Conservation (phyloP, 192 early-diverging fungal genomes). For the Spizellomyces sp. region DNA sequence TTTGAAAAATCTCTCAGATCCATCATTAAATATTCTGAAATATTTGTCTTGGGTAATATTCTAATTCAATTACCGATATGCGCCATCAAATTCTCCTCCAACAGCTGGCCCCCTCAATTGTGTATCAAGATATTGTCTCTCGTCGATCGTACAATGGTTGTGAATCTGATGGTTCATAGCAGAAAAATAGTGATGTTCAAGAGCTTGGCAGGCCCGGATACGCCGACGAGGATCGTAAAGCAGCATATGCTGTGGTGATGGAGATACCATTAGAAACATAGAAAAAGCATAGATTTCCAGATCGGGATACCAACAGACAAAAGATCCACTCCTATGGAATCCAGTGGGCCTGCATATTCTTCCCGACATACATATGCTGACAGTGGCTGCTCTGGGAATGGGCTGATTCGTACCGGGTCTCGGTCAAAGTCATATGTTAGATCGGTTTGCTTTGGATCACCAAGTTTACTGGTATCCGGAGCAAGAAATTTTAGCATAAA, state of each 20-base stretch:
- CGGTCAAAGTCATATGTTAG: background rate
- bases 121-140: no score
- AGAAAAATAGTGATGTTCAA: constrained; percentile 16
- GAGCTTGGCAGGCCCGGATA: constrained; percentile 10
- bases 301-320: background rate
- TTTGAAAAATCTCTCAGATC: no score
- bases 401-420: background rate
- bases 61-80: no score
- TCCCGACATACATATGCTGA: background rate
- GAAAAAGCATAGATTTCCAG: background rate
- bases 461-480: constrained; percentile 15
- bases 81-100: no score
- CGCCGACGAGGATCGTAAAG: constrained; percentile 1
- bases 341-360: background rate
- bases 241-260: constrained; percentile 7
- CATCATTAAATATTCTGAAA: no score
- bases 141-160: no score
- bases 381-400: background rate
- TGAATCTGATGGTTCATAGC: no score
- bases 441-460: constrained; percentile 13
- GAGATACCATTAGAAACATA: background rate
- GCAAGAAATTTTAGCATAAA: background rate
- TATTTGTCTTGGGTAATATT: no score
- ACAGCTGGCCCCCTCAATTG: no score
- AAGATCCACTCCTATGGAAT: background rate